Evolutionary conservation across 2,329 filamentous ascomycete genomes (phyloP).

Genomic region (Neocucurbitaria cava): DNA sequence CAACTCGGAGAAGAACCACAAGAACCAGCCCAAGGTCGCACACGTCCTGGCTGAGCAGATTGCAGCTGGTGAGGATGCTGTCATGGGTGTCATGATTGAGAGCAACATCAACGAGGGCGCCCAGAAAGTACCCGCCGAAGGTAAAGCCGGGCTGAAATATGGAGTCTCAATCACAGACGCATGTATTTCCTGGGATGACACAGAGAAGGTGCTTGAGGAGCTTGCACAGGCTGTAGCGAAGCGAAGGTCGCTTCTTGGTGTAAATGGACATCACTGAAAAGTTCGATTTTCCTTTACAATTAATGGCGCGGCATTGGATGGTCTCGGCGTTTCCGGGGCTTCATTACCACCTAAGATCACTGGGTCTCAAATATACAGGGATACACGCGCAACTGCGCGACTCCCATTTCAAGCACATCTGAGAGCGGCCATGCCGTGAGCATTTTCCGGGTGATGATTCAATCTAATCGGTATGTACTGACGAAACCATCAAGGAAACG

Average conservation of each 20-base stretch:
- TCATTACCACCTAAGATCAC: not conserved
- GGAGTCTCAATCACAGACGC: slow-evolving; percentile 97
- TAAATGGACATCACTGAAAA: slow-evolving; percentile 38
- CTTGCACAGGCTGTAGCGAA: slow-evolving; percentile 82
- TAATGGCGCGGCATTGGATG: not conserved
- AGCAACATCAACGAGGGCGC: slow-evolving; percentile 94
- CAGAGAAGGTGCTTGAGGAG: slow-evolving; percentile 75
- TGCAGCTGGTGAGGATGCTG: slow-evolving; percentile 78
- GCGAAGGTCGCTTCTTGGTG: slow-evolving; percentile 62
- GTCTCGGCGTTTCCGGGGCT: not conserved
- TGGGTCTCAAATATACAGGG: not conserved
- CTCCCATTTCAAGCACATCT: not conserved
- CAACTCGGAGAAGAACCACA: slow-evolving; percentile 95
- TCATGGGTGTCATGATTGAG: slow-evolving; percentile 99
- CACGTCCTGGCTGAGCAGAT: slow-evolving; percentile 84
- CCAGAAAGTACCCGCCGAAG: slow-evolving; percentile 91
- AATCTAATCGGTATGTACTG: not conserved
- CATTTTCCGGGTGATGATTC: not conserved
- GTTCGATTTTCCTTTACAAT: slow-evolving; percentile 1
- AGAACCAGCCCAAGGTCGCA: slow-evolving; percentile 95
- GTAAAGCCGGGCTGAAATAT: slow-evolving; percentile 84
- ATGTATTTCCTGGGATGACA: slow-evolving; percentile 94
- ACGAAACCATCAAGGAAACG: not conserved
- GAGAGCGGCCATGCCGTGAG: not conserved
- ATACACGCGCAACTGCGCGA: not conserved